Conservation (phyloP, 2,329 filamentous ascomycete genomes). For the Fusarium ambrosium region DNA sequence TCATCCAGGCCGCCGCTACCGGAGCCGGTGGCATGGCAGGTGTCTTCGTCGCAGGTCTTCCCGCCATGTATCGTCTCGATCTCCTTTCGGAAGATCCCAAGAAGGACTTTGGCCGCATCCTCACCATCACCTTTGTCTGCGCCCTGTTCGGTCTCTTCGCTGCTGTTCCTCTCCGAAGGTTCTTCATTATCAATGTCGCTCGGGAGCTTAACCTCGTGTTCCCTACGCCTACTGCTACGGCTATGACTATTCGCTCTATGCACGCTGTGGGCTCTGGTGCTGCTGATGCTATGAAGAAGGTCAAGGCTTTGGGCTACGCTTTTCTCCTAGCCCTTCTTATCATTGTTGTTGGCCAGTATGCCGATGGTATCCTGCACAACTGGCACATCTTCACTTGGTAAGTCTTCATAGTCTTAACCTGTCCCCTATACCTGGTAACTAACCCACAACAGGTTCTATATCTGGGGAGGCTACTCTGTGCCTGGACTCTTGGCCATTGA, state of each 20-base stretch:
- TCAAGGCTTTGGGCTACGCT: slow-evolving; percentile 65
- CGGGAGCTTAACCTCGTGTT: slow-evolving; percentile 72
- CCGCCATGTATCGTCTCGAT: slow-evolving; percentile 70
- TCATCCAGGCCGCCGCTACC: slow-evolving; percentile 71
- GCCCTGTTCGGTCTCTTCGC: slow-evolving; percentile 76
- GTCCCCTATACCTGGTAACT: background rate
- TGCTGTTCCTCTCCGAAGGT: slow-evolving; percentile 73
- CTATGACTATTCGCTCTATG: slow-evolving; percentile 74
- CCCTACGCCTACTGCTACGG: slow-evolving; percentile 71
- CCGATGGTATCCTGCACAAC: slow-evolving; percentile 71
- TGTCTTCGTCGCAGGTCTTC: slow-evolving; percentile 71
- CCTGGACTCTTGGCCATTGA: slow-evolving; percentile 63
- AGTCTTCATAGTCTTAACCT: background rate
- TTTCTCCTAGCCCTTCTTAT: slow-evolving; percentile 65
- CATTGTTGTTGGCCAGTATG: slow-evolving; percentile 71
- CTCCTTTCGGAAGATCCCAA: slow-evolving; percentile 64
- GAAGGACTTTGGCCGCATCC: slow-evolving; percentile 69
- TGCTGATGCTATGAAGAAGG: slow-evolving; percentile 66
- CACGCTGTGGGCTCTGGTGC: slow-evolving; percentile 67
- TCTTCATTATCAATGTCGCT: slow-evolving; percentile 76
- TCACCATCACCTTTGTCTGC: slow-evolving; percentile 72
- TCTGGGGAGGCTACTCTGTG: slow-evolving; percentile 67
- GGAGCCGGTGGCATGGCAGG: slow-evolving; percentile 70
- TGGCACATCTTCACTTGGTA: slow-evolving; percentile 66
- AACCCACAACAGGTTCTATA: slow-evolving; percentile 56